These are phyloP conservation scores for Gracilaria gracilis DNA, from an alignment of 23 red algal genomes.

Conservation along the genomic window DNA sequence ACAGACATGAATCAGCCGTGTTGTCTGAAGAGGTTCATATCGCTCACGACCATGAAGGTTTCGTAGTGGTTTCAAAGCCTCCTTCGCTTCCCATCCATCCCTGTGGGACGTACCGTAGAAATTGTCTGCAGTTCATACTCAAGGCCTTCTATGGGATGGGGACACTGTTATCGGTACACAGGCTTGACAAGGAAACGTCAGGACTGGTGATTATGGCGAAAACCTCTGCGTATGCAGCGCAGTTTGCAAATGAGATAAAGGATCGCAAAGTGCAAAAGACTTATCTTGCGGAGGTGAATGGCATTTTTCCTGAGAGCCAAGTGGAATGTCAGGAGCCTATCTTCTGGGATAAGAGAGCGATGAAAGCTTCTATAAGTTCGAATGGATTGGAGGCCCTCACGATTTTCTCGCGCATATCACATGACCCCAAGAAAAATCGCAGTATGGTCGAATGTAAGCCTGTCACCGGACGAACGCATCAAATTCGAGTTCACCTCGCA, in stretches of 20 bases:
- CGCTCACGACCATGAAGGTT: slow-evolving; percentile 50
- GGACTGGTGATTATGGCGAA: slow-evolving; percentile 91
- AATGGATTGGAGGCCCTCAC: slow-evolving; percentile 65
- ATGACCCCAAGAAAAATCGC: slow-evolving; percentile 8
- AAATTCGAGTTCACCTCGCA: slow-evolving; percentile 94
- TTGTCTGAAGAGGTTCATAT: slow-evolving; percentile 49
- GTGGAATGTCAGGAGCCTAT: slow-evolving; percentile 49
- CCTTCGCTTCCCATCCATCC: slow-evolving; percentile 89
- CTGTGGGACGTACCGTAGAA: slow-evolving; percentile 78
- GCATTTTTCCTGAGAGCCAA: slow-evolving; percentile 50
- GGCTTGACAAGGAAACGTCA: slow-evolving; percentile 91
- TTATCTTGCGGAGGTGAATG: slow-evolving; percentile 81
- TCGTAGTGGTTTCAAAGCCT: slow-evolving; percentile 85
- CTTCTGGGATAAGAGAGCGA: slow-evolving; percentile 58
- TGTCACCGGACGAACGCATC: slow-evolving; percentile 93
- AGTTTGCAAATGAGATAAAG: slow-evolving; percentile 61
- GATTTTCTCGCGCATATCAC: slow-evolving; percentile 28
- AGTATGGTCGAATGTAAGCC: slow-evolving; percentile 81
- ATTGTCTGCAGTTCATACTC: slow-evolving; percentile 57
- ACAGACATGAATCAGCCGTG: slow-evolving; percentile 87
- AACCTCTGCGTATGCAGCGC: slow-evolving; percentile 44
- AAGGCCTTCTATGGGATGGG: slow-evolving; percentile 53
- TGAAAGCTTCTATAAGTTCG: slow-evolving; percentile 43
- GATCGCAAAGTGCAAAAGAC: slow-evolving; percentile 72
- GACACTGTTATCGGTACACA: slow-evolving; percentile 64